Evolutionary conservation across 176 grass and related monocot genomes (phyloP).

Genomic region (Coix lacrymajobi): DNA sequence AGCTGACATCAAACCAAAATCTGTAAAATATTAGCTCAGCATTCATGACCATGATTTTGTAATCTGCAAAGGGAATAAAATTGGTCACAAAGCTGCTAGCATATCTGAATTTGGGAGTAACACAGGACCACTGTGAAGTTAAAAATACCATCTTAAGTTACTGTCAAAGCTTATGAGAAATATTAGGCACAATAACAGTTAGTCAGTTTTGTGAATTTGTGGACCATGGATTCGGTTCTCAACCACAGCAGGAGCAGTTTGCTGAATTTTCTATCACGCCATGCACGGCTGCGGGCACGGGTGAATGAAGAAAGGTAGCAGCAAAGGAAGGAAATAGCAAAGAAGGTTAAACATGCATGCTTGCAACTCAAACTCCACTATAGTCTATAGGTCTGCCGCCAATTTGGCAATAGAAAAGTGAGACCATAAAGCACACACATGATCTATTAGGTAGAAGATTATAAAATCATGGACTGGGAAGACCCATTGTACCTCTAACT

Average conservation of each 20-base stretch:
- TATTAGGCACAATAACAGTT: too few relatives aligned
- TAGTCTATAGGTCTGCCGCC: not conserved
- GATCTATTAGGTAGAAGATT: conserved; percentile 28
- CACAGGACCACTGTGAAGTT: too few relatives aligned
- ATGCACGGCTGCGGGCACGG: not conserved
- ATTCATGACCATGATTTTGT: too few relatives aligned
- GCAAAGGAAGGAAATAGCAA: not conserved
- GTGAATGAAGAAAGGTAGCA: not conserved
- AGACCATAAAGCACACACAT: not conserved
- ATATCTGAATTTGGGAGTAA: too few relatives aligned
- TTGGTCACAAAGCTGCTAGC: too few relatives aligned
- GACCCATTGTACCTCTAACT: conserved; percentile 27
- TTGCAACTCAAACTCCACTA: conserved; percentile 34
- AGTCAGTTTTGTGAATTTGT: too few relatives aligned
- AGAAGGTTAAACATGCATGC: not conserved
- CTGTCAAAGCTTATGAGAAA: too few relatives aligned
- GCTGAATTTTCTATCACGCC: not conserved
- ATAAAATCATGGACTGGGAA: conserved; percentile 5
- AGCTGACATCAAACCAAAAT: too few relatives aligned
- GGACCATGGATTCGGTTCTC: conserved; percentile 25
- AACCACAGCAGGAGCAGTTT: conserved; percentile 35
- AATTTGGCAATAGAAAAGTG: not conserved
- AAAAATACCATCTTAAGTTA: too few relatives aligned
- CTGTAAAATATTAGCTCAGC: too few relatives aligned
- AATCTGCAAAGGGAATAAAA: too few relatives aligned